phyloP scores from a whole-genome alignment of 176 grass and related monocot species.

The Ensete glaucum region DNA sequence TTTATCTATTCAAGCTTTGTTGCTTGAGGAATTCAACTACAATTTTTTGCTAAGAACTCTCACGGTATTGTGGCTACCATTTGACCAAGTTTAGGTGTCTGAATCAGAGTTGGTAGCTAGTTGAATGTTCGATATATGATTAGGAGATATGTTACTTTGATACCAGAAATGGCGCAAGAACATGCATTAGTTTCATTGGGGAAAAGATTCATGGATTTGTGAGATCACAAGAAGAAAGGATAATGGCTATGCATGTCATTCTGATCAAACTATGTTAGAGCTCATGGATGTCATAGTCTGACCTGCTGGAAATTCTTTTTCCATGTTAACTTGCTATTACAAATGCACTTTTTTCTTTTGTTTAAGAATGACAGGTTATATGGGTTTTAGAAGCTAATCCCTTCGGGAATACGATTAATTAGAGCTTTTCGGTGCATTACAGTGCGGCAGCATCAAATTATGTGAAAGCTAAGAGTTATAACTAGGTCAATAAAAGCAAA shows the following conservation, averaged over 20 bases:
- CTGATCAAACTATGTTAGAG: not conserved
- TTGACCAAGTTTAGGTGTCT: not conserved
- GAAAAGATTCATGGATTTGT: too few relatives aligned
- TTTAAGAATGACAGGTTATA: not conserved
- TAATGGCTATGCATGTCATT: too few relatives aligned
- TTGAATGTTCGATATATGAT: not conserved
- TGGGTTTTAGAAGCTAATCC: not conserved
- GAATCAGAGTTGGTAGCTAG: slow-evolving; percentile 17
- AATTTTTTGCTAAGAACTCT: slow-evolving; percentile 29
- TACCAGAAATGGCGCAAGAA: not conserved
- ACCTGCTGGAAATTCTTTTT: not conserved
- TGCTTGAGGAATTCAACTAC: slow-evolving; percentile 15
- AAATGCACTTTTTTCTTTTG: not conserved
- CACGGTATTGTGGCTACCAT: not conserved
- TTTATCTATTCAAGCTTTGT: slow-evolving; percentile 28
- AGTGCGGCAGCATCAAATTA: too few relatives aligned
- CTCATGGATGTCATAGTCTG: not conserved
- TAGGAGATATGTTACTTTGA: not conserved
- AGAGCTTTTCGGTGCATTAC: not conserved
- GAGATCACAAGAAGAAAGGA: not conserved
- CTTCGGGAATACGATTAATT: not conserved
- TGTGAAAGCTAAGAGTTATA: too few relatives aligned
- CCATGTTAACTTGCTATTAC: not conserved
- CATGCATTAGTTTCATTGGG: slow-evolving; percentile 25
- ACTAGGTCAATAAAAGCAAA: too few relatives aligned